Conservation (phyloP, 169 alveolate species). For the Eimeria acervulina region DNA sequence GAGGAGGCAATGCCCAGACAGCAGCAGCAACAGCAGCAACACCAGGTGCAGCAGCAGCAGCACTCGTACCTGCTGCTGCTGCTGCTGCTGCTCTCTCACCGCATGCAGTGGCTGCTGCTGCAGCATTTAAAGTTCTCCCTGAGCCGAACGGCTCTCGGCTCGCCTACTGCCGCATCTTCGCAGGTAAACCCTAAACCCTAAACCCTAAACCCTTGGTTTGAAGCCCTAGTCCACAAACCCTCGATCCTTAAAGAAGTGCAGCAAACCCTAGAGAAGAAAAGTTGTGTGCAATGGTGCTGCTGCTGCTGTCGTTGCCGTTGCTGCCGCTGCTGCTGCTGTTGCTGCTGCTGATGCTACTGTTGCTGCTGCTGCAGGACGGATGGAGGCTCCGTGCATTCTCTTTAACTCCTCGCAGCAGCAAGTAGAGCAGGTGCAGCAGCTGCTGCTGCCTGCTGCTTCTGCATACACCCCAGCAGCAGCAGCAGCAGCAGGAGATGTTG, state of each 20-base stretch:
- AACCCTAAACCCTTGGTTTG: not conserved
- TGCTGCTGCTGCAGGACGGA: slow-evolving; percentile 17
- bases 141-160: slow-evolving; percentile 72
- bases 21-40: slow-evolving; percentile 7
- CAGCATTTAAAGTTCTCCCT: slow-evolving; percentile 67
- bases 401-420: slow-evolving; percentile 23
- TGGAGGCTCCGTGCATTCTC: slow-evolving; percentile 6
- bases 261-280: not conserved
- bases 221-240: slow-evolving; percentile 3
- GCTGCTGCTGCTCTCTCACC: slow-evolving; percentile 12
- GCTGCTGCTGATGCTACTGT: slow-evolving; percentile 26
- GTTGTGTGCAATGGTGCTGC: not conserved
- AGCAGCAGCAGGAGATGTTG: slow-evolving; percentile 60
- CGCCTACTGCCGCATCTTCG: slow-evolving; percentile 40
- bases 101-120: slow-evolving; percentile 34
- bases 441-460: slow-evolving; percentile 40
- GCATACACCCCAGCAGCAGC: slow-evolving; percentile 30
- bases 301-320: not conserved
- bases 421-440: slow-evolving; percentile 17
- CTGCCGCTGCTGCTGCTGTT: slow-evolving; percentile 8
- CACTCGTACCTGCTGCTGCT: slow-evolving; percentile 7
- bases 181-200: slow-evolving; percentile 18
- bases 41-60: slow-evolving; percentile 13
- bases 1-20: not conserved
- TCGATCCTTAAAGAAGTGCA: not conserved